Evolutionary conservation across 345 rosid species (phyloP), one percentile per base, ranked within the genome.

Genomic region (Durio zibethinus): DNA sequence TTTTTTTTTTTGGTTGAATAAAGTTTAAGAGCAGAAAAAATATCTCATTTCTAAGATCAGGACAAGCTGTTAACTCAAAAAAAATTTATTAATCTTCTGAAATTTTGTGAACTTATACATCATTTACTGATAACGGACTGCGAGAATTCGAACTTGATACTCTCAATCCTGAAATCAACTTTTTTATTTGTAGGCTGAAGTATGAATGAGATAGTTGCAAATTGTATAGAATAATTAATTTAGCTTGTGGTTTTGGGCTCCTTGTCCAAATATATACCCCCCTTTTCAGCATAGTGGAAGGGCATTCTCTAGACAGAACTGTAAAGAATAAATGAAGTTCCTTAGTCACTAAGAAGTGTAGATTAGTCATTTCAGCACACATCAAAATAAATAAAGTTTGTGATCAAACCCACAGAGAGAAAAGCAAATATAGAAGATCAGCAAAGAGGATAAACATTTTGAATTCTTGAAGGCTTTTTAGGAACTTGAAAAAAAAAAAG

Each of bases 331-430:
- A 7, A 16, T 10, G 53, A 82, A 77, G 72, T 82, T 85, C 69
- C 90, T 87, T 87, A 81, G 70, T 48, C 79, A 65, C 81, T 81
- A 86, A 86, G 90, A 82, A 76, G 90, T 74, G 42, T 72, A 78
- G 16, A 27, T 71, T 53, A 69, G 67, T 74, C 36, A 73, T 65
- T 50, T 50, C 75, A 33, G 35, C 77, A 38, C 0, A 56, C 77
- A 56, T 35, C 18, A 14, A 43, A 68, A 12, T 67, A 60, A 56
- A 79, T 35, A 75, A 15, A 33, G 71, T 61, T 42, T 10, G 29
- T 61, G 70, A 70, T 75, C 47, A 74, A 74, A 63, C 72, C 60
- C 36, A 63, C 50, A 42, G 65, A 54, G 10, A 29, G 56, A 80
- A 64, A 75, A 57, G 74, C 62, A 60, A 14, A 60, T 60, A 29